Base-by-base conservation (phyloP, 306 rosid species). In the Rosa lucieae region DNA sequence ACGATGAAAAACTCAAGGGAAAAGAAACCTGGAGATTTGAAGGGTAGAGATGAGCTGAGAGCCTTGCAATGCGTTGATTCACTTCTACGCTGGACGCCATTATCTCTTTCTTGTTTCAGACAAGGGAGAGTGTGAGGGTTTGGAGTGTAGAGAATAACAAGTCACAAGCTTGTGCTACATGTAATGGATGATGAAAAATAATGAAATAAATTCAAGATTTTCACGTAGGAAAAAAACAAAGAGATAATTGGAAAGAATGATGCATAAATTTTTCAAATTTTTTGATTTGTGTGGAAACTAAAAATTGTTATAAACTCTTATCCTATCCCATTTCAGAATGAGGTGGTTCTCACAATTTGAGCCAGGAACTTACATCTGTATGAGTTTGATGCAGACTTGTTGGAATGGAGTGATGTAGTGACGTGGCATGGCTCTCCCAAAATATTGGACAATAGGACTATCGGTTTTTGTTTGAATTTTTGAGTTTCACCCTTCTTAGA, bases 31-130 rank as follows among this genome's bases (percentile, higher is more conserved):
- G 89, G 52, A 79, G 79, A 84, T 85, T 90, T 74, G 92, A 32
- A 80, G 97, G 95, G n/a, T 48, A 85, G 23, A 92, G 91, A 85
- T 92, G 97, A 83, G 92, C 87, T 12, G 91, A 74, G 82, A 92
- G 82, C 82, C 82, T 85, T 70, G 91, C 92, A 82, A 92, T 89
- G 51, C 95, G 92, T 55, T 85, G 90, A 70, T 78, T 86, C 75
- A 83, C 89, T 51, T 76, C 85, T 23, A 78, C 76, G 23, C 71
- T 84, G 29, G 84, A 83, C 77, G 83, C 93, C 92, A 89, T 90
- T 74, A n/a, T 58, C 76, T 73, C 44, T 55, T 2, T 32, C 73
- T 58, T 73, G 3, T 47, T 49, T 17, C 46, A 67, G 51, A 46
- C 48, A 11, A 55, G 67, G 63, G 52, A 53, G 74, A 77, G 51